phyloP scores from a whole-genome alignment of 805 yeast species.

The Suhomyces pyralidae region DNA sequence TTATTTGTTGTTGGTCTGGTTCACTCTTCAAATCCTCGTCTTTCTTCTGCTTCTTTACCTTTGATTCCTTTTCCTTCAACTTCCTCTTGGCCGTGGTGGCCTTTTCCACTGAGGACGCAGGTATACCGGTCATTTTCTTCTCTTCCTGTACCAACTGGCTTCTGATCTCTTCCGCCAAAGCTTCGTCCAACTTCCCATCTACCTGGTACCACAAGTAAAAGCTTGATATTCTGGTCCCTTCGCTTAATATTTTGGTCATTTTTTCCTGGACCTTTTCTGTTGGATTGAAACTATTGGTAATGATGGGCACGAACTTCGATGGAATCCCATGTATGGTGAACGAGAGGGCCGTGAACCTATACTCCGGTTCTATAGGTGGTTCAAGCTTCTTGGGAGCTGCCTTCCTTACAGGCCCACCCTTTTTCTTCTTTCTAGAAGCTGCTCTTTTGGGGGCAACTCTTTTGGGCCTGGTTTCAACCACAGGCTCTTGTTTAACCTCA shows the following conservation, averaged over 20 bases:
- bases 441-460: slow-evolving; percentile 9
- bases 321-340: slow-evolving; percentile 67
- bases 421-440: slow-evolving; percentile 8
- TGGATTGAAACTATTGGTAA: slow-evolving; percentile 62
- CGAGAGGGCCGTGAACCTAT: slow-evolving; percentile 60
- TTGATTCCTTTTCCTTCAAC: slow-evolving; percentile 23
- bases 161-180: slow-evolving; percentile 61
- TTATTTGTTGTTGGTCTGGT: neutral
- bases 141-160: slow-evolving; percentile 55
- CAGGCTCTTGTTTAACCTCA: neutral
- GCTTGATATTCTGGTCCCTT: slow-evolving; percentile 59
- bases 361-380: slow-evolving; percentile 43
- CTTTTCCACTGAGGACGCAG: slow-evolving; percentile 13
- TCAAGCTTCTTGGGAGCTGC: slow-evolving; percentile 20
- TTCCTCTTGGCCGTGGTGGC: slow-evolving; percentile 28
- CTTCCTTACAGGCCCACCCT: slow-evolving; percentile 10
- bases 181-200: slow-evolving; percentile 70
- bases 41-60: slow-evolving; percentile 14
- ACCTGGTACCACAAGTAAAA: slow-evolving; percentile 81
- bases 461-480: slow-evolving; percentile 1
- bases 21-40: slow-evolving; percentile 5
- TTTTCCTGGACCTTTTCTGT: slow-evolving; percentile 51
- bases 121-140: slow-evolving; percentile 40
- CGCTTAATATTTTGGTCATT: slow-evolving; percentile 60
- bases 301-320: slow-evolving; percentile 56